Base-by-base conservation (phyloP, 306 rosid species). In the Fagus sylvatica region DNA sequence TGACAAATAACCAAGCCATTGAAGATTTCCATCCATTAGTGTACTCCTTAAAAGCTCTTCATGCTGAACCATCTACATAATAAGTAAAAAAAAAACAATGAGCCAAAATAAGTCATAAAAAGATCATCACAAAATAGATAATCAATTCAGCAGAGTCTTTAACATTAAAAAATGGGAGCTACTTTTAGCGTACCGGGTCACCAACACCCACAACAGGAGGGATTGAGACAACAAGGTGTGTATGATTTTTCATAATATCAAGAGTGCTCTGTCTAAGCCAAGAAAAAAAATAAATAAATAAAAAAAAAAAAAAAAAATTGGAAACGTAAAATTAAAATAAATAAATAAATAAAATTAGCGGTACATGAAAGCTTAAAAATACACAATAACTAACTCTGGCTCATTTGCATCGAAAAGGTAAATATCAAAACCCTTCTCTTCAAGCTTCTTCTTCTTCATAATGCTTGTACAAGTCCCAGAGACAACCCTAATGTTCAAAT, bases 1-100 rank as follows among this genome's bases (percentile, higher is more conserved):
- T 57, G 97, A 91, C 89, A 95, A 87, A 83, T 95, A 95, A 78
- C 93, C 72, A 40, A 95, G 89, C 92, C 98, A 89, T 73, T 37
- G 91, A 78, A 92, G 89, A 81, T 82, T 71, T 57, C 93, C 95
- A 55, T 79, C 76, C 73, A 72, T 69, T 76, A 91, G 87, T 2
- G 81, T 71, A 78, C 87, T 82, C 87, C 82, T 87, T 10, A 95
- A 41, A 75, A 89, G 85, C 12, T 85, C 84, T 85, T 88, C 90
- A 80, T 88, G 90, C 61, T 83, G 93, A 80, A 92, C 91, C 85
- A 91, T 78, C 98, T 92, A 83, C 17, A 76, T 69, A 76, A 73
- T 71, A 42, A 49, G 75, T 53, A n/a, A n/a, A 49, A 77, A 13
- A 65, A 10, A 75, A 60, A 22, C 36, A 22, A 72, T 40, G 41